Percentiles rank a stretch among this genome's conserved stretches.
Evolutionary conservation across 306 rosid species (phyloP).

Genomic region (Inga leiocalycina): DNA sequence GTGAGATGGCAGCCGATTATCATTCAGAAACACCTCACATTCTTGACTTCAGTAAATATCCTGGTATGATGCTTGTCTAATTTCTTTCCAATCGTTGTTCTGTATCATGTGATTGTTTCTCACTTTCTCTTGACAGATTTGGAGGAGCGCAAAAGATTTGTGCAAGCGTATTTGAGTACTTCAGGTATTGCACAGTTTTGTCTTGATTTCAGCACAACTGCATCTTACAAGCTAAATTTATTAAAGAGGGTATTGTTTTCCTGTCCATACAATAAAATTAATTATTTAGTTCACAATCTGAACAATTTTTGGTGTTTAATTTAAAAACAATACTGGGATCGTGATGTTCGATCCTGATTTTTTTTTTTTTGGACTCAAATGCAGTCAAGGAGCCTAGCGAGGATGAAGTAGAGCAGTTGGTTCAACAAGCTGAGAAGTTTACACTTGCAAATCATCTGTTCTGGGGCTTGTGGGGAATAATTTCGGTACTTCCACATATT

Average conservation of each 20-base stretch:
- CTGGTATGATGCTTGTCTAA: constrained; percentile 46
- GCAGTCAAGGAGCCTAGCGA: constrained; percentile 53
- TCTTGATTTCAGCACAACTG: neutral
- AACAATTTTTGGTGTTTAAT: neutral
- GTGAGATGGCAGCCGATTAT: constrained; percentile 86
- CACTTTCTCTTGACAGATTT: constrained; percentile 42
- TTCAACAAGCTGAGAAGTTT: constrained; percentile 68
- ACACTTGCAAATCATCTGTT: constrained; percentile 71
- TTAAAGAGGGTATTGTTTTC: neutral
- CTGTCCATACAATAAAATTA: neutral
- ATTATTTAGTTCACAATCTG: neutral
- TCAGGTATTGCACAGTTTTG: constrained; percentile 49
- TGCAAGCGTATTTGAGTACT: constrained; percentile 50
- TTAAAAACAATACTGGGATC: constrained; percentile 8
- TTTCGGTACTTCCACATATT: constrained; percentile 58
- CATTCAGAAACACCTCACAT: constrained; percentile 77
- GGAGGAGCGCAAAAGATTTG: constrained; percentile 72
- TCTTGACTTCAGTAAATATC: constrained; percentile 73
- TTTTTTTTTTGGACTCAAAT: constrained; percentile 8
- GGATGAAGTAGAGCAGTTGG: constrained; percentile 55
- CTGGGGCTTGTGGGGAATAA: constrained; percentile 87
- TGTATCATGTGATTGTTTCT: neutral
- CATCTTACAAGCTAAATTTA: neutral
- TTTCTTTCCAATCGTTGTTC: neutral
- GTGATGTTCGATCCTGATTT: constrained; percentile 11